These are phyloP conservation scores for Blastobotrys illinoisensis DNA, from an alignment of 1,139 yeast species.

Conservation along the genomic window DNA sequence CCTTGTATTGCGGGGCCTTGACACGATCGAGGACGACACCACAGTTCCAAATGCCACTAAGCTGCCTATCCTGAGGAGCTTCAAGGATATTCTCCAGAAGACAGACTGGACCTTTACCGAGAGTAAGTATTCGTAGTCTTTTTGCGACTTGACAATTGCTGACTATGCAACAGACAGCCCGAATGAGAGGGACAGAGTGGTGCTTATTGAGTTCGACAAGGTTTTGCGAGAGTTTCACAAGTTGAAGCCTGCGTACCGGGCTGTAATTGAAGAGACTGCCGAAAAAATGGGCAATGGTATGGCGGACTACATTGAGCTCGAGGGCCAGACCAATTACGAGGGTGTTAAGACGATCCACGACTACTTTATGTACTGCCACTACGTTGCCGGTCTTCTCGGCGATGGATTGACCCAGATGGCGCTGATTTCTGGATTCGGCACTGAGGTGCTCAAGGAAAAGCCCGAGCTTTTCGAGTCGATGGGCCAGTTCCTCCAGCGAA, in stretches of 20 bases:
- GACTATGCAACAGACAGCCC: constrained; percentile 38
- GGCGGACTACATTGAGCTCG: constrained; percentile 88
- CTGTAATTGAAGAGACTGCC: constrained; percentile 71
- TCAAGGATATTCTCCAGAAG: constrained; percentile 50
- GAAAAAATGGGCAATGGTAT: constrained; percentile 91
- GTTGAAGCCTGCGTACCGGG: constrained; percentile 72
- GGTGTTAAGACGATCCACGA: constrained; percentile 78
- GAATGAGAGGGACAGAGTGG: constrained; percentile 74
- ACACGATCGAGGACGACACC: constrained; percentile 97
- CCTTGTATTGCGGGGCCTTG: constrained; percentile 81
- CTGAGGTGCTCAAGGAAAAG: constrained; percentile 44
- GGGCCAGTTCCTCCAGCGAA: constrained; percentile 94
- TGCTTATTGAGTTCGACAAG: constrained; percentile 66
- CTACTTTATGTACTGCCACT: constrained; percentile 88
- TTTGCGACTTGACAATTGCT: neutral
- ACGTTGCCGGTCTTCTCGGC: constrained; percentile 97
- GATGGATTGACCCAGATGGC: constrained; percentile 86
- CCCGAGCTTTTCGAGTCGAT: constrained; percentile 68
- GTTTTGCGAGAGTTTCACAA: constrained; percentile 67
- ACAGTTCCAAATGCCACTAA: constrained; percentile 65
- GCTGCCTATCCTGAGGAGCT: constrained; percentile 66
- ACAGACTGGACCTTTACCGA: constrained; percentile 77
- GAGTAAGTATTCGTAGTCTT: constrained; percentile 33
- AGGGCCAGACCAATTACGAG: constrained; percentile 60
- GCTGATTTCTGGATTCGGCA: constrained; percentile 37